Conservation (phyloP, 345 rosid genomes). For the Gossypium turneri region DNA sequence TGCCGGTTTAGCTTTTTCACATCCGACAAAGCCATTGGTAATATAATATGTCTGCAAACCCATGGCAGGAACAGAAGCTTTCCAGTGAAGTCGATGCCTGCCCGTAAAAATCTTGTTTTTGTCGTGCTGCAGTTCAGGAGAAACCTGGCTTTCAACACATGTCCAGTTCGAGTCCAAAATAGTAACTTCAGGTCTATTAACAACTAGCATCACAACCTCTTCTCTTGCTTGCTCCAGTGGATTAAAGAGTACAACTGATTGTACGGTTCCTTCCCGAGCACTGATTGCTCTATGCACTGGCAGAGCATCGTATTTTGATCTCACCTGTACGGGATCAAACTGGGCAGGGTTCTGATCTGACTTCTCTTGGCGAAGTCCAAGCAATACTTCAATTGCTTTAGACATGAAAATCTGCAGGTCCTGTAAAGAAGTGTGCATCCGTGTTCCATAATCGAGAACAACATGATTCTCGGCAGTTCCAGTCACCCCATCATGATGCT, state of each 20-base stretch:
- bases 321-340: constrained; percentile 73
- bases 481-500: constrained; percentile 98
- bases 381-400: constrained; percentile 81
- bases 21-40: constrained; percentile 70
- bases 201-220: constrained; percentile 73
- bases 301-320: constrained; percentile 79
- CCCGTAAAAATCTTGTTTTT: constrained; percentile 64
- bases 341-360: constrained; percentile 66
- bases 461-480: constrained; percentile 97
- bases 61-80: constrained; percentile 84
- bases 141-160: constrained; percentile 82
- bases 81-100: constrained; percentile 85
- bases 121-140: constrained; percentile 91
- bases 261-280: constrained; percentile 71
- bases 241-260: constrained; percentile 74
- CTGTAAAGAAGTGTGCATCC: constrained; percentile 88
- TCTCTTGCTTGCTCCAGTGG: constrained; percentile 83
- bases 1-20: constrained; percentile 72
- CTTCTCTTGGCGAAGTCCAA: constrained; percentile 79
- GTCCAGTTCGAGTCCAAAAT: constrained; percentile 88
- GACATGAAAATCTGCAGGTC: constrained; percentile 95
- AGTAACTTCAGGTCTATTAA: constrained; percentile 65
- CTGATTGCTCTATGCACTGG: constrained; percentile 66
- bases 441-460: constrained; percentile 81
- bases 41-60: constrained; percentile 86